Conservation (phyloP, 768 basidiomycete species). For the Sarcomyxa edulis region DNA sequence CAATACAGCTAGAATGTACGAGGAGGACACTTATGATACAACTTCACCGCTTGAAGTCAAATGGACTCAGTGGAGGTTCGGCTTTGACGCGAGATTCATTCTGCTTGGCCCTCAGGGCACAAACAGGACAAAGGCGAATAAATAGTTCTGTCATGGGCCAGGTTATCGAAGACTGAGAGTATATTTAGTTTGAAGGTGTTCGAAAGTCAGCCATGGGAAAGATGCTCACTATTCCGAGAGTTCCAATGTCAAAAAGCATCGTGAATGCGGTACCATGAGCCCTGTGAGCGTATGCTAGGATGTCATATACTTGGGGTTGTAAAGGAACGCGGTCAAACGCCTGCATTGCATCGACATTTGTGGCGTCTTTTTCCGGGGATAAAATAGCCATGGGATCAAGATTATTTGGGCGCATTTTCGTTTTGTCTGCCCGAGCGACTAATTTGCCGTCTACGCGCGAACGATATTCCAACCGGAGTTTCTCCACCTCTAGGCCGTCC, state of each 20-base stretch:
- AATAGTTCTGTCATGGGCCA: conserved; percentile 76
- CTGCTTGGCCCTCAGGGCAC: conserved; percentile 19
- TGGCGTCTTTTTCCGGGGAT: background rate
- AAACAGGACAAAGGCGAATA: conserved; percentile 52
- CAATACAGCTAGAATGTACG: background rate
- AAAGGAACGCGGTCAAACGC: conserved; percentile 61
- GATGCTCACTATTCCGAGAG: conserved; percentile 54
- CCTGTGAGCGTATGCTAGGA: conserved; percentile 62
- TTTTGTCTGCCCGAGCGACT: no score
- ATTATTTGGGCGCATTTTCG: background rate
- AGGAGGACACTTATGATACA: no score
- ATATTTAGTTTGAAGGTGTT: background rate
- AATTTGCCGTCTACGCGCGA: conserved; percentile 27
- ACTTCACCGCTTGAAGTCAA: no score
- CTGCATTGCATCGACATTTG: background rate
- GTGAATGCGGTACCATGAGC: conserved; percentile 46
- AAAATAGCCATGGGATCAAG: background rate
- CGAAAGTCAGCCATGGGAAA: background rate
- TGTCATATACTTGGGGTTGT: conserved; percentile 62
- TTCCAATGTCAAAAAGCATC: conserved; percentile 52
- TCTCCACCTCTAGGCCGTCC: conserved; percentile 44
- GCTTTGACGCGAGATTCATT: conserved; percentile 2
- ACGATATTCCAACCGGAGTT: conserved; percentile 40
- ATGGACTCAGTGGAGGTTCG: conserved; percentile 1
- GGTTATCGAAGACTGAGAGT: conserved; percentile 53